Percentiles rank a stretch among this genome's conserved stretches.
These are phyloP conservation scores for Pestalotiopsis sp. DNA, from an alignment of 2,329 filamentous ascomycete species.

Conservation along the genomic window DNA sequence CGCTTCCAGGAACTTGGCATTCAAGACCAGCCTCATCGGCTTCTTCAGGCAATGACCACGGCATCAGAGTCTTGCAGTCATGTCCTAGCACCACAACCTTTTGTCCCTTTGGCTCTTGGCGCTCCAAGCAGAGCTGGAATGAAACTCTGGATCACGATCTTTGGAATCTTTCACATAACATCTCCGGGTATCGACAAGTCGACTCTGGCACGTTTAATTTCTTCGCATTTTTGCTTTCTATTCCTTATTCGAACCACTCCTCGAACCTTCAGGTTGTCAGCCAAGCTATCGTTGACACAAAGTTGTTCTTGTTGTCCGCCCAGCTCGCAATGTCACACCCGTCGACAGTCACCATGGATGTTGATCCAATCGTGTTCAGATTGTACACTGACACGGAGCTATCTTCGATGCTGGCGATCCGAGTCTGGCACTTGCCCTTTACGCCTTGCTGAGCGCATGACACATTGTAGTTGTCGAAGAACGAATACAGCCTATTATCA, in stretches of 20 bases:
- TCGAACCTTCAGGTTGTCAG: constrained; percentile 21
- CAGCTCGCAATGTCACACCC: constrained; percentile 34
- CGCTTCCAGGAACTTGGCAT: background rate
- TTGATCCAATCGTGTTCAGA: constrained; percentile 45
- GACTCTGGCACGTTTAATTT: background rate
- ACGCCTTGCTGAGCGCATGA: constrained; percentile 43
- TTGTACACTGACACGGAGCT: constrained; percentile 39
- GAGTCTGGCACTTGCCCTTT: constrained; percentile 45
- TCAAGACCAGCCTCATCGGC: background rate
- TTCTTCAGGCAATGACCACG: background rate
- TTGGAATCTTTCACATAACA: background rate
- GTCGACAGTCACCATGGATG: constrained; percentile 39
- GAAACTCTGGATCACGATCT: background rate
- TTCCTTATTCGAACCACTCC: constrained; percentile 22
- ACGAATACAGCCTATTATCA: constrained; percentile 54
- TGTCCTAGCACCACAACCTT: background rate
- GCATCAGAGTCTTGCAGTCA: background rate
- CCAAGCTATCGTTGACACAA: constrained; percentile 35
- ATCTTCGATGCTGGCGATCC: constrained; percentile 35
- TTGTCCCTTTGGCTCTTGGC: background rate
- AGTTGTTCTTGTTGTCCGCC: constrained; percentile 39
- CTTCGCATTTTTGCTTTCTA: background rate
- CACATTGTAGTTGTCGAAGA: constrained; percentile 64
- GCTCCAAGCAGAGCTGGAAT: background rate
- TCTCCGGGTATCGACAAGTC: background rate